phyloP scores from a whole-genome alignment of 805 yeast genomes.

The Metschnikowia anglica region DNA sequence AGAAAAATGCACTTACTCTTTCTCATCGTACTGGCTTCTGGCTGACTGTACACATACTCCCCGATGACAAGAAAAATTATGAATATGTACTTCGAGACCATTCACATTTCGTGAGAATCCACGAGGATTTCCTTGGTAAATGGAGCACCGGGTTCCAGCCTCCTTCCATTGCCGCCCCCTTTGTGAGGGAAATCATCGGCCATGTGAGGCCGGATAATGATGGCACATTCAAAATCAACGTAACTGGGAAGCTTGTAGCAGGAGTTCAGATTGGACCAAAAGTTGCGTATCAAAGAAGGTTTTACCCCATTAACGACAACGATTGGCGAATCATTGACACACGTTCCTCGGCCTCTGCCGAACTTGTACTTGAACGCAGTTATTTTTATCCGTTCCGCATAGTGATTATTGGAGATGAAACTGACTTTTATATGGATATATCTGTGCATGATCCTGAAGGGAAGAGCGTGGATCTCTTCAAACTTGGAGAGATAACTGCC shows the following conservation, averaged over 20 bases:
- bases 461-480: not conserved
- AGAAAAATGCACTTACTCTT: not conserved
- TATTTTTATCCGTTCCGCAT: conserved; percentile 4
- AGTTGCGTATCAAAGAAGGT: not conserved
- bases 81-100: not conserved
- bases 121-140: not conserved
- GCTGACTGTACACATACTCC: not conserved
- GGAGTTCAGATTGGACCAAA: conserved; percentile 1
- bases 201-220: not conserved
- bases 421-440: not conserved
- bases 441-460: conserved; percentile 1
- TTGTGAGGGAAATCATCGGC: not conserved
- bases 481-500: too few species aligned
- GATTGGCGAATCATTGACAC: conserved; percentile 1
- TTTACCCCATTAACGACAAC: not conserved
- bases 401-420: not conserved
- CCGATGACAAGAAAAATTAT: not conserved
- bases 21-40: not conserved
- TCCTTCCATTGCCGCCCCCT: not conserved
- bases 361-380: not conserved
- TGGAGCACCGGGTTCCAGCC: not conserved
- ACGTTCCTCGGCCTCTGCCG: not conserved
- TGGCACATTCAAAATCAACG: not conserved
- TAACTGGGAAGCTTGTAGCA: not conserved
- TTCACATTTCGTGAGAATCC: not conserved